phyloP scores from a whole-genome alignment of 371 early-diverging fungal species.

The Mucor lusitanicus region DNA sequence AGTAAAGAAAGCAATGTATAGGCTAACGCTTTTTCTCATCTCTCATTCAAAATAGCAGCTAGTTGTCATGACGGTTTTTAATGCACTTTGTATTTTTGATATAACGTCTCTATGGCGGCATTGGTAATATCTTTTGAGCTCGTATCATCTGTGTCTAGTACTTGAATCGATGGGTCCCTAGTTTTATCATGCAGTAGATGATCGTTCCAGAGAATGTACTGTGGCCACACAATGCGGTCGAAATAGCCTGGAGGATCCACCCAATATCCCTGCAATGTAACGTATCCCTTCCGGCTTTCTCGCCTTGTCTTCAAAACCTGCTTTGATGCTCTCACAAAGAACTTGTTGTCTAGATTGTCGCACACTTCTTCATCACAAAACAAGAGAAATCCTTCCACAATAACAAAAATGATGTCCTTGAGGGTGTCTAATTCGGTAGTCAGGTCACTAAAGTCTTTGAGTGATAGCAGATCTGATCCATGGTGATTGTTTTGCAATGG shows the following conservation, averaged over 20 bases:
- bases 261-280: constrained; percentile 78
- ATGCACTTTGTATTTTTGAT: not conserved
- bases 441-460: not conserved
- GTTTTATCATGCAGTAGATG: constrained; percentile 16
- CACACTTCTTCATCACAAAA: constrained; percentile 45
- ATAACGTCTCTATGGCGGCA: not conserved
- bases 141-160: constrained; percentile 9
- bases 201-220: constrained; percentile 58
- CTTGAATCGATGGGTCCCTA: constrained; percentile 9
- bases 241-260: constrained; percentile 80
- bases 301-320: constrained; percentile 61
- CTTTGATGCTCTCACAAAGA: constrained; percentile 62
- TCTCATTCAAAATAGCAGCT: not conserved
- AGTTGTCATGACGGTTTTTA: not conserved
- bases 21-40: not conserved
- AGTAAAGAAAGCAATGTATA: not conserved
- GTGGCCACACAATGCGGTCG: constrained; percentile 77
- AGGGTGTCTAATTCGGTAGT: not conserved
- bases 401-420: constrained; percentile 38
- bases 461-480: constrained; percentile 1
- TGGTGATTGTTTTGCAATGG: constrained; percentile 24
- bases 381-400: constrained; percentile 81
- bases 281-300: constrained; percentile 62
- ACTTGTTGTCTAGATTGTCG: constrained; percentile 53
- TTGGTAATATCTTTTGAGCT: constrained; percentile 1